phyloP scores from a whole-genome alignment of 495 filamentous ascomycete species.

The Parachaetomium inaequale region DNA sequence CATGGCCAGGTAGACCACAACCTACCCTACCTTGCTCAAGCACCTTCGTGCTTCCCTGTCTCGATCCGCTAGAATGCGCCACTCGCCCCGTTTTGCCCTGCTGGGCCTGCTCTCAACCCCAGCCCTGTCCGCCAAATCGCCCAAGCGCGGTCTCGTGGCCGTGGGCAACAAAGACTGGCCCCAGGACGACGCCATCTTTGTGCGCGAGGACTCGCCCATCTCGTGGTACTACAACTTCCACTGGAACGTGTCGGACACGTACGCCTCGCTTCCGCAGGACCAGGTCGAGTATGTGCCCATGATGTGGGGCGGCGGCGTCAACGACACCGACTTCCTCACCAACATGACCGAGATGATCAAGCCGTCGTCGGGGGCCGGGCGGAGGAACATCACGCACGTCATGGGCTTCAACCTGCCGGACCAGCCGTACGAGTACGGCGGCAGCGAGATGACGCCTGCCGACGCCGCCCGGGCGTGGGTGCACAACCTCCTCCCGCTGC shows the following conservation, averaged over 20 bases:
- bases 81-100: not conserved
- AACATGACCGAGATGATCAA: conserved; percentile 42
- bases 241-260: conserved; percentile 40
- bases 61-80: not conserved
- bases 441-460: conserved; percentile 45
- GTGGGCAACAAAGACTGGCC: conserved; percentile 42
- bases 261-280: conserved; percentile 31
- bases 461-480: conserved; percentile 56
- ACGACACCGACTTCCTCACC: conserved; percentile 46
- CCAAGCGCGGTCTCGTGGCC: conserved; percentile 62
- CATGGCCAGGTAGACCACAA: conserved; percentile 24
- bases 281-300: conserved; percentile 61
- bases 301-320: conserved; percentile 55
- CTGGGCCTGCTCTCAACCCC: not conserved
- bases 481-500: conserved; percentile 55
- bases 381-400: conserved; percentile 50
- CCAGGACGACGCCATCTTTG: conserved; percentile 53
- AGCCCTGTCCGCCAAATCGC: conserved; percentile 9
- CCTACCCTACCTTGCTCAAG: not conserved
- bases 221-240: conserved; percentile 73
- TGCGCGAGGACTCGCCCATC: conserved; percentile 34
- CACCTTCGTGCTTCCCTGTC: not conserved
- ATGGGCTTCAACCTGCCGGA: conserved; percentile 67
- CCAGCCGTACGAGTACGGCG: conserved; percentile 45
- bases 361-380: not conserved